Conservation (phyloP, 139 green algal genomes). For the Tetradesmus obliquus region DNA sequence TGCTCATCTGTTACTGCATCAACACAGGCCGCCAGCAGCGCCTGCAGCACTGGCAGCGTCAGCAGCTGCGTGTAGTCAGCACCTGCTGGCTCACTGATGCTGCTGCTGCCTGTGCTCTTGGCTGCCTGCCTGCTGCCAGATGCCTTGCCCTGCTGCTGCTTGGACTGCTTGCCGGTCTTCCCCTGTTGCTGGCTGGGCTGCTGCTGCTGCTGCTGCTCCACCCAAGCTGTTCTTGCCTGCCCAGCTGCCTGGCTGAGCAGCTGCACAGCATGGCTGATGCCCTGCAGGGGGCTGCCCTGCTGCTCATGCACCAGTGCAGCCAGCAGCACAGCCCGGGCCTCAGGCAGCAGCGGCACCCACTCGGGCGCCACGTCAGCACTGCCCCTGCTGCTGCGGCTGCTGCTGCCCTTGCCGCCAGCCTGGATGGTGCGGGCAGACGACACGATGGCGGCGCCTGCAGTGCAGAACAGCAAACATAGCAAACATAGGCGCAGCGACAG, state of each 20-base stretch:
- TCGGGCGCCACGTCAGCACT: not conserved
- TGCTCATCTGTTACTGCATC: not conserved
- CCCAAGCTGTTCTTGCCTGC: not conserved
- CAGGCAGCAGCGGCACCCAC: conserved; percentile 21
- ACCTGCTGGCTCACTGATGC: not conserved
- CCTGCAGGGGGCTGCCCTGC: not conserved
- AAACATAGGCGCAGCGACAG: no score
- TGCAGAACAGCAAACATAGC: no score
- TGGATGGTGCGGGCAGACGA: no score
- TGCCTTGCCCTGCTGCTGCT: not conserved
- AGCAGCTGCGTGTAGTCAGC: no score
- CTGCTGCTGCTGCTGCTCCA: conserved; percentile 1
- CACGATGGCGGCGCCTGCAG: no score
- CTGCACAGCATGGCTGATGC: not conserved
- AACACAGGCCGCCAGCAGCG: not conserved
- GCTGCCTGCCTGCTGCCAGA: not conserved
- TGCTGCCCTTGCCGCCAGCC: no score
- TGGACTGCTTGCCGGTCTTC: not conserved
- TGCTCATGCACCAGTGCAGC: conserved; percentile 1
- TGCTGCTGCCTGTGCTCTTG: not conserved
- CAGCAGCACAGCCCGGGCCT: conserved; percentile 16
- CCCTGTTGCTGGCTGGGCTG: not conserved
- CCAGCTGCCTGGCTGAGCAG: not conserved
- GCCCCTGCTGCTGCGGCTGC: not conserved
- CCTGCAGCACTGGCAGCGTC: conserved; percentile 5